phyloP scores from a whole-genome alignment of 192 early-diverging fungal genomes.

The Podila horticola region DNA sequence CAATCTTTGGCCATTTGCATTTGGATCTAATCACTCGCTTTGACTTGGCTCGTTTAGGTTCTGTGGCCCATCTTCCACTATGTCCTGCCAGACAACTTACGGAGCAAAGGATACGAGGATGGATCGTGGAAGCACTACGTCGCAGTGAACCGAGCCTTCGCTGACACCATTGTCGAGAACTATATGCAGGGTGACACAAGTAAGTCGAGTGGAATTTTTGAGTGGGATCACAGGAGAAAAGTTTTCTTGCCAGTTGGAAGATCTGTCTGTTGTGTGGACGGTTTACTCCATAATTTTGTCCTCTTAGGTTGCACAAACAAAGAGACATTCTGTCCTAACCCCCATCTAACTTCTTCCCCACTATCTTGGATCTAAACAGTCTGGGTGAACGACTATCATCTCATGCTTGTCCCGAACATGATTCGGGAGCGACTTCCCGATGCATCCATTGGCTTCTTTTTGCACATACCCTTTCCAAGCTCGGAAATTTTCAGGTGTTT shows the following conservation, averaged over 20 bases:
- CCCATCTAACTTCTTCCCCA: not conserved
- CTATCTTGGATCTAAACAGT: slow-evolving; percentile 56
- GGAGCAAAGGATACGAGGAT: slow-evolving; percentile 81
- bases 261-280: not conserved
- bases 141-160: slow-evolving; percentile 87
- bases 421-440: slow-evolving; percentile 83
- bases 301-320: too few species aligned
- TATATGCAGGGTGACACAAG: slow-evolving; percentile 89
- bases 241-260: too few species aligned
- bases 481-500: slow-evolving; percentile 95
- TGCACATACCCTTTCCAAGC: slow-evolving; percentile 97
- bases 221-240: too few species aligned
- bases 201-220: slow-evolving; percentile 42
- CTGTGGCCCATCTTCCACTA: slow-evolving; percentile 99
- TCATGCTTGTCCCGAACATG: slow-evolving; percentile 93
- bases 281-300: not conserved
- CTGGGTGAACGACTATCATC: slow-evolving; percentile 98
- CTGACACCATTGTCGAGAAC: slow-evolving; percentile 77
- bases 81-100: slow-evolving; percentile 88
- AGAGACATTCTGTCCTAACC: not conserved
- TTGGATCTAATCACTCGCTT: slow-evolving; percentile 8
- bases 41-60: too few species aligned
- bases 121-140: slow-evolving; percentile 85
- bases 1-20: too few species aligned
- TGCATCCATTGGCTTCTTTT: slow-evolving; percentile 94